A percentile compares a stretch with the other conserved stretches of the same genome.
phyloP scores from a whole-genome alignment of 2,329 filamentous ascomycete species.

The Fusarium sambucinum region DNA sequence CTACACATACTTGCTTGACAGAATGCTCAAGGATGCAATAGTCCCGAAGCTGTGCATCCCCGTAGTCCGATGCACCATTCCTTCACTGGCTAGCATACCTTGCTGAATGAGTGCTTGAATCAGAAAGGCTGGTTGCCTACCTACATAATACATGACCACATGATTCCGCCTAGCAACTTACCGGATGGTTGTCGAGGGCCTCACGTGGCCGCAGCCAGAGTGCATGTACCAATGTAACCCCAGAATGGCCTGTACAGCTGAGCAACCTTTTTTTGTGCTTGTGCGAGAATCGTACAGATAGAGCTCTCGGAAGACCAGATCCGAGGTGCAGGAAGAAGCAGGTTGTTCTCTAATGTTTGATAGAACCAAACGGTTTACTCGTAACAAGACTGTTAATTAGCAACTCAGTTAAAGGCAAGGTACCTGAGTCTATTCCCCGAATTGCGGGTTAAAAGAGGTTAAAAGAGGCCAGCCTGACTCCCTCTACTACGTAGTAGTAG shows the following conservation, averaged over 20 bases:
- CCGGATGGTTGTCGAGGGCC: conserved; percentile 26
- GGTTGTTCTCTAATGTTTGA: neutral
- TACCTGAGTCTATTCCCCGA: neutral
- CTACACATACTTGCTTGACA: neutral
- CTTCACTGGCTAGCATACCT: neutral
- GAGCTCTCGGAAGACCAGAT: neutral
- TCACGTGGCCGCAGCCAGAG: conserved; percentile 34
- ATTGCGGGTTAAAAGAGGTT: conserved; percentile 7
- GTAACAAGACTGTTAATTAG: neutral
- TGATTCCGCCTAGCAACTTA: conserved; percentile 14
- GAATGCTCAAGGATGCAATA: neutral
- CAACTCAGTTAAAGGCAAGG: neutral
- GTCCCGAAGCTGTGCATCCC: neutral
- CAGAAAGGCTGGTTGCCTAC: neutral
- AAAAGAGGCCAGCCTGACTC: conserved; percentile 16
- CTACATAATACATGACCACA: conserved; percentile 16
- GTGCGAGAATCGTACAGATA: neutral
- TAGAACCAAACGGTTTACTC: neutral
- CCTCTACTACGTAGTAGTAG: too few species aligned
- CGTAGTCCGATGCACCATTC: neutral
- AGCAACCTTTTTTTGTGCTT: conserved; percentile 4
- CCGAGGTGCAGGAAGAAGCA: neutral
- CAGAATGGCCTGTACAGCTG: conserved; percentile 33
- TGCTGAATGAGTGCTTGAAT: neutral
- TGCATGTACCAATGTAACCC: conserved; percentile 28